Percentiles rank a stretch among this genome's conserved stretches.
phyloP scores from a whole-genome alignment of 352 stramenopile genomes.

The Pythium scleroteichum region DNA sequence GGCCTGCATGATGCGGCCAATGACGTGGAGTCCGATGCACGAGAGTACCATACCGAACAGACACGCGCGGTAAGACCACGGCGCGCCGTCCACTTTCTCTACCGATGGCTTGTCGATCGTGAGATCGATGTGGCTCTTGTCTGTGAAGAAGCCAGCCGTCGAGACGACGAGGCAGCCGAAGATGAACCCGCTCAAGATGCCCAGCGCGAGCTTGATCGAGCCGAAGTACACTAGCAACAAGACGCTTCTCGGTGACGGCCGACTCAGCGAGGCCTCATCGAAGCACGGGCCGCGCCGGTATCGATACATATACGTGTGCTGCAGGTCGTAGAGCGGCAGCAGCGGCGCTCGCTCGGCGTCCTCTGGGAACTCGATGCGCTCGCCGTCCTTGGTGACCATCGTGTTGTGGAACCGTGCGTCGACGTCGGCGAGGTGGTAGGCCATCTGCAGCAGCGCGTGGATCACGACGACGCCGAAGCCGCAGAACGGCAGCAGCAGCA shows the following conservation, averaged over 20 bases:
- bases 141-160: conserved; percentile 9
- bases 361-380: conserved; percentile 33
- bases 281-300: conserved; percentile 12
- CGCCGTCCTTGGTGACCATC: background rate
- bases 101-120: conserved; percentile 25
- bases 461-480: conserved; percentile 57
- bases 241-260: conserved; percentile 18
- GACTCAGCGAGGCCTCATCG: conserved; percentile 36
- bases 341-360: conserved; percentile 32
- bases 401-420: conserved; percentile 27
- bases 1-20: conserved; percentile 40
- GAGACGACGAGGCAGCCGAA: conserved; percentile 32
- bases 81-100: background rate
- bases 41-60: background rate
- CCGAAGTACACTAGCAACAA: conserved; percentile 51
- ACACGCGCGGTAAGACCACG: conserved; percentile 7
- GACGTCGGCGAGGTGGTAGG: conserved; percentile 24
- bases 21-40: conserved; percentile 28
- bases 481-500: conserved; percentile 54
- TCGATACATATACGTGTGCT: too few species aligned
- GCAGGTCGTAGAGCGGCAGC: conserved; percentile 32
- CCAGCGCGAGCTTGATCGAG: conserved; percentile 38
- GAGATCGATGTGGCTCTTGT: conserved; percentile 21
- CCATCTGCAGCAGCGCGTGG: conserved; percentile 32
- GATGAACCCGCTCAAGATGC: conserved; percentile 33